Conservation (phyloP, 805 yeast species). For the Metschnikowia cerradonensis region DNA sequence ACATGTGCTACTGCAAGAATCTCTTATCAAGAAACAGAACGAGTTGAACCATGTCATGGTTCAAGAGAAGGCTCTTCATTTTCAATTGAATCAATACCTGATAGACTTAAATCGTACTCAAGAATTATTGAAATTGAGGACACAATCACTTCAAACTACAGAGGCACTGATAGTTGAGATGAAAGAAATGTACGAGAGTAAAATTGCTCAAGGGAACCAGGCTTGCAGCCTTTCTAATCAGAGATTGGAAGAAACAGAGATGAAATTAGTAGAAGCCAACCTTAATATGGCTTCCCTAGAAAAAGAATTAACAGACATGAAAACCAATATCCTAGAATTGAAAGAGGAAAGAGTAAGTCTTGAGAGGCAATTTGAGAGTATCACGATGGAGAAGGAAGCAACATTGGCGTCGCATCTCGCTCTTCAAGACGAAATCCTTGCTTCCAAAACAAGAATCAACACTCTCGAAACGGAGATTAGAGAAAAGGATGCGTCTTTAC, state of each 20-base stretch:
- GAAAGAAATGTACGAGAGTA: background rate
- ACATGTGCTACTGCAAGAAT: background rate
- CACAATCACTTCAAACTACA: background rate
- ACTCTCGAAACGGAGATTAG: conserved; percentile 15
- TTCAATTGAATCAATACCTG: background rate
- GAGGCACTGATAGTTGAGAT: background rate
- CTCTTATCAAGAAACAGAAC: conserved; percentile 2
- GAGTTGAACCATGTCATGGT: background rate
- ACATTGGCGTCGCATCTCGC: background rate
- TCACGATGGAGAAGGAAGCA: background rate
- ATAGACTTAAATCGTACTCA: background rate
- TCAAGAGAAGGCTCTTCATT: background rate
- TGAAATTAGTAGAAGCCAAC: background rate
- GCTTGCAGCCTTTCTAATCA: background rate
- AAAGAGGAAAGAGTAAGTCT: background rate
- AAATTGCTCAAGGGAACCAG: background rate
- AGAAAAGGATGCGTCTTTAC: conserved; percentile 21
- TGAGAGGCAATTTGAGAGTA: background rate
- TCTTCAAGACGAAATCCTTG: background rate
- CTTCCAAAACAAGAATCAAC: background rate
- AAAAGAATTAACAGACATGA: background rate
- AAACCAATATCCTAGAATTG: background rate
- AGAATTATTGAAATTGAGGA: background rate
- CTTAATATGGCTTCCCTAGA: background rate
- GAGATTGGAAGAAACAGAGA: background rate